Base-by-base conservation (phyloP, 768 basidiomycete species). In the Lentinus brumalis region DNA sequence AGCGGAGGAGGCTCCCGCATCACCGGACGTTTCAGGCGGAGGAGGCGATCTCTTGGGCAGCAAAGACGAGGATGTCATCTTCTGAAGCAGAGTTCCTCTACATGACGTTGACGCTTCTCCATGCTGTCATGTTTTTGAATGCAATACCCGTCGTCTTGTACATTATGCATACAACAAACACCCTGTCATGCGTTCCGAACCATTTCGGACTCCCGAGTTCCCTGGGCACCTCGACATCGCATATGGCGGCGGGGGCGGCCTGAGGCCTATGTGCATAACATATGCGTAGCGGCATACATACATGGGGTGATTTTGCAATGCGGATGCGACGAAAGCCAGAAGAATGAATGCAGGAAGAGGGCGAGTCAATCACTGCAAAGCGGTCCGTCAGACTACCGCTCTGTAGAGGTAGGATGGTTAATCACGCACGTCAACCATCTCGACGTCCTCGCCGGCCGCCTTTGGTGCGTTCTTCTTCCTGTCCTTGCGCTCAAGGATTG, bases 11-110 rank as follows among this genome's bases (percentile, higher is more conserved):
- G 52, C 49, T 1, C 73, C 70, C 26, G 67, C 69, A 18, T 49
- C 63, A 21, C 47, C 71, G 56, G 75, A 76, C 40, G 65, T 68
- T 35, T 74, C 68, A 12, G 75, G 75, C 21, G 71, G 74, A 12
- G 78, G 78, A 7, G 77, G 77, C 47, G 83, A 96, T 74, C 78
- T 98, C 67, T 77, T 98, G 59, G 88, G 85, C 66, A 89, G 85
- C 66, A 96, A 94, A 73, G 96, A 98, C 70, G 86, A 85, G 56
- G 96, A 98, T 76, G 86, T 98, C 51, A 97, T 98, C 73, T 98
- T 98, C 79, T 97, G 73, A 82, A 15, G 42, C 50, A 47, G 56
- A 29, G 35, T 35, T 11, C 35, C 11, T 53, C 40, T 41, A 41
- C 42, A 58, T 56, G 40, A 29, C 18, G 59, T 40, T 29, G 18